Base-by-base conservation (phyloP, 805 yeast species). In the Myxozyma melibiosi region DNA sequence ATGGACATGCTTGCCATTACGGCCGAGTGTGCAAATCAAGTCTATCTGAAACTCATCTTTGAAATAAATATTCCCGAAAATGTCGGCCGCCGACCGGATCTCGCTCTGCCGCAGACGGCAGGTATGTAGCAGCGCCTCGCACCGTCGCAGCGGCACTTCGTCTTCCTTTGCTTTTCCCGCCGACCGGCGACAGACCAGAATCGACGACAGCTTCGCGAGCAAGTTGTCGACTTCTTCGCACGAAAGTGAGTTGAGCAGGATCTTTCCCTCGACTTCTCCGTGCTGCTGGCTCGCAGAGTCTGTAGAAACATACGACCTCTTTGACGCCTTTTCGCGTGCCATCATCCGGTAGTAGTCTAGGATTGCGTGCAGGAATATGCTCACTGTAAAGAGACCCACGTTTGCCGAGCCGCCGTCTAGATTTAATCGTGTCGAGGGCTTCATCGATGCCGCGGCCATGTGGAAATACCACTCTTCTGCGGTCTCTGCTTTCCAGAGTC, bases 81-180 rank as follows among this genome's bases (percentile, higher is more conserved):
- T 33, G 24, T 45, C 50, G 1, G 50, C 39, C 24, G 50, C 50
- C 4, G 40, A 22, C 1, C 40, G 40, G 22, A 45, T 34, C 31
- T 45, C 40, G 20, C 28, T 25, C 31, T 25, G 33, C 1, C 40
- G 40, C 7, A 45, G 38, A 4, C 40, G 22, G 16, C 50, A 45
- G 14, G 40, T 45, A 22, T 45, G 40, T 7, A 45, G 31, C 8
- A 45, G 22, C 18, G 50, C 50, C 31, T 45, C 22, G 40, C 50
- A 45, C 7, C 50, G 37, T 7, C 33, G 33, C 11, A 33, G 20
- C 4, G 33, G 40, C 3, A 42, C n/a, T n/a, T 24, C 6, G 43
- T 20, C 25, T 39, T 20, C 28, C 7, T 25, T 4, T 5, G 13
- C 24, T 7, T 38, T 11, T 38, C 14, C 25, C 7, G 27, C 22